Percentiles rank a stretch among this genome's conserved stretches.
These are phyloP conservation scores for Hypholoma sublateritium DNA, from an alignment of 768 basidiomycete genomes.

Conservation along the genomic window DNA sequence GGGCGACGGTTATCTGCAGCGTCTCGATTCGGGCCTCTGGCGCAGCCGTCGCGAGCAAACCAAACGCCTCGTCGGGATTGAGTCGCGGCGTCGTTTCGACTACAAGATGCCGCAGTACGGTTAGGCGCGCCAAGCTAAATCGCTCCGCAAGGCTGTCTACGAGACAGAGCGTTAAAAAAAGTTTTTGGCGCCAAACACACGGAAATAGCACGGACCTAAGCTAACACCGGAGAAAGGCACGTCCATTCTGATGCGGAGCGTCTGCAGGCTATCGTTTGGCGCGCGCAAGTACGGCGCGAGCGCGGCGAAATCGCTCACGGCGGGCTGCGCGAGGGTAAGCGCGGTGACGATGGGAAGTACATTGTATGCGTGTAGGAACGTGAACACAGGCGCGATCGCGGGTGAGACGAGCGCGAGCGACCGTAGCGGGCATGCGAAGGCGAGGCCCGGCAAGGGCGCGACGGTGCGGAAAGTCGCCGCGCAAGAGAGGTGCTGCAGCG, in stretches of 20 bases:
- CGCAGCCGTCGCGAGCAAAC: constrained; percentile 5
- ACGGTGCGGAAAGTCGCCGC: constrained; percentile 11
- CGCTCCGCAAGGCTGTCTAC: constrained; percentile 12
- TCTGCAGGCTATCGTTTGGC: constrained; percentile 12
- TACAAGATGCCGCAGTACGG: constrained; percentile 5
- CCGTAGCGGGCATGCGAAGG: constrained; percentile 6
- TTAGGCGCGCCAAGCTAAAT: constrained; percentile 11
- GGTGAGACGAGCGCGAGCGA: constrained; percentile 14
- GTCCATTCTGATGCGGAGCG: constrained; percentile 18
- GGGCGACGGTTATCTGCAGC: constrained; percentile 12
- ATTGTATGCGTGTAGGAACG: constrained; percentile 8
- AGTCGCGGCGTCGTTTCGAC: constrained; percentile 11
- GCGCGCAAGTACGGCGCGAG: constrained; percentile 11
- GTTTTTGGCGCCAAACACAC: neutral
- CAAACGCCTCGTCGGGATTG: constrained; percentile 10
- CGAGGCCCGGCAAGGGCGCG: neutral
- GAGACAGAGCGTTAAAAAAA: neutral
- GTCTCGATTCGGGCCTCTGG: constrained; percentile 5
- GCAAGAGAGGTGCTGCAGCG: constrained; percentile 15
- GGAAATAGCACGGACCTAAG: constrained; percentile 18
- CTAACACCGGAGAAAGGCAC: constrained; percentile 17
- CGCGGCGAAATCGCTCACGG: constrained; percentile 7
- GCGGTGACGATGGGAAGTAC: constrained; percentile 12
- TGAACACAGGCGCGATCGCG: constrained; percentile 13
- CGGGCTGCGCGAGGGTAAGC: constrained; percentile 15